Evolutionary conservation across 2,329 filamentous ascomycete species (phyloP).

Genomic region (Curvularia spicifera): DNA sequence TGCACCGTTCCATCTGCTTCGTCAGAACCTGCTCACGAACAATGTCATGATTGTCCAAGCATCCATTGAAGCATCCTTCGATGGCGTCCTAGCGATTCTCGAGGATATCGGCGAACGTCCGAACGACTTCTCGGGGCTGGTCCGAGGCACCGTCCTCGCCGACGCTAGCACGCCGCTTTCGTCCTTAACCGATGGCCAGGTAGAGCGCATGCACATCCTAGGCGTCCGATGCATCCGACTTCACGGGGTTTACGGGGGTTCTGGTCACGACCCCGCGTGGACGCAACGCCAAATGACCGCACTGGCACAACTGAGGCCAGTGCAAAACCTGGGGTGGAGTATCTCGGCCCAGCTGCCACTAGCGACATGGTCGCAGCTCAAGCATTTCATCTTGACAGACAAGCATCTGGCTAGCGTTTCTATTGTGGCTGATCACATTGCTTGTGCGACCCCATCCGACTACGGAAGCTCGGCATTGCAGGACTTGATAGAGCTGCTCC

Average conservation of each 20-base stretch:
- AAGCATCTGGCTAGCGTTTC: neutral
- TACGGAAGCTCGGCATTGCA: neutral
- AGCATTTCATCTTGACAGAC: neutral
- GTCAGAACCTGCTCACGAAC: too few relatives aligned
- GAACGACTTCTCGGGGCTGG: neutral
- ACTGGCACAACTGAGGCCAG: neutral
- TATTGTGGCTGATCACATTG: neutral
- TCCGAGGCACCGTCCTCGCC: neutral
- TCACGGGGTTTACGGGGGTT: neutral
- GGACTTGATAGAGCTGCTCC: neutral
- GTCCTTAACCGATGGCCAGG: neutral
- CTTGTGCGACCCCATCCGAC: neutral
- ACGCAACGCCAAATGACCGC: neutral
- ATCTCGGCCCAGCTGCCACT: neutral
- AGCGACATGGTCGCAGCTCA: neutral
- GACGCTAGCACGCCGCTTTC: neutral
- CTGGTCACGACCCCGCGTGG: neutral
- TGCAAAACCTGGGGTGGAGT: neutral
- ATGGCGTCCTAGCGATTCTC: neutral
- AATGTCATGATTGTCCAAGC: too few relatives aligned
- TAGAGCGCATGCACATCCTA: neutral
- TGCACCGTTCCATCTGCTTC: too few relatives aligned
- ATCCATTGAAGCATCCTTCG: too few relatives aligned
- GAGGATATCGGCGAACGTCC: neutral
- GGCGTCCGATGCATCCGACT: conserved; percentile 1